Conservation (phyloP, 129 eudicot species). For the Saposhnikovia divaricata region DNA sequence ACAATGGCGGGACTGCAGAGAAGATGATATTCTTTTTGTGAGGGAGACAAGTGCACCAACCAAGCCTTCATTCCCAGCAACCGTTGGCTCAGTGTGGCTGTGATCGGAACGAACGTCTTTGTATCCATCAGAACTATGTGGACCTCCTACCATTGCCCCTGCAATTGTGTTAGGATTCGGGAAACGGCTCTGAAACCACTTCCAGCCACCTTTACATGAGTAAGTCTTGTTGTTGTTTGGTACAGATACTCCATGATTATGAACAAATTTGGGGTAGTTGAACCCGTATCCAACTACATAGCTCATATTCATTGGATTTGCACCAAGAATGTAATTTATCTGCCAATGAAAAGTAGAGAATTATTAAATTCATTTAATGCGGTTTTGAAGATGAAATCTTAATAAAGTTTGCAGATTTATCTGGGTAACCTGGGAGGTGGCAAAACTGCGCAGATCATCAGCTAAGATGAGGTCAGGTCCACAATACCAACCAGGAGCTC, state of each 20-base stretch:
- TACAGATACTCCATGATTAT: constrained; percentile 85
- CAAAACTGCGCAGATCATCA: constrained; percentile 40
- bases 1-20: no score
- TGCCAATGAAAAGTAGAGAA: constrained; percentile 2
- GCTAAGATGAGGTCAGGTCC: constrained; percentile 32
- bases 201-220: constrained; percentile 64
- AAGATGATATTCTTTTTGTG: constrained; percentile 13
- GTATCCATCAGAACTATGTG: constrained; percentile 47
- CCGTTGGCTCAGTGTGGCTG: constrained; percentile 75
- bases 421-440: constrained; percentile 64
- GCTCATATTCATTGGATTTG: constrained; percentile 76
- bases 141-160: constrained; percentile 98
- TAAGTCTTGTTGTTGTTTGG: constrained; percentile 41
- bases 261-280: constrained; percentile 72
- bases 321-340: constrained; percentile 80
- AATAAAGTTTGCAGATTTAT: background rate
- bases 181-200: constrained; percentile 33
- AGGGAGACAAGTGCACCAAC: constrained; percentile 78
- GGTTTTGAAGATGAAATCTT: no score
- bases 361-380: background rate
- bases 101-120: constrained; percentile 37
- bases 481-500: constrained; percentile 71
- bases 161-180: constrained; percentile 61
- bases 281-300: constrained; percentile 68
- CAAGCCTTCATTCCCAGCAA: constrained; percentile 86